These are phyloP conservation scores for Achaetomium macrosporum DNA, from an alignment of 2,329 filamentous ascomycete genomes.

Conservation along the genomic window DNA sequence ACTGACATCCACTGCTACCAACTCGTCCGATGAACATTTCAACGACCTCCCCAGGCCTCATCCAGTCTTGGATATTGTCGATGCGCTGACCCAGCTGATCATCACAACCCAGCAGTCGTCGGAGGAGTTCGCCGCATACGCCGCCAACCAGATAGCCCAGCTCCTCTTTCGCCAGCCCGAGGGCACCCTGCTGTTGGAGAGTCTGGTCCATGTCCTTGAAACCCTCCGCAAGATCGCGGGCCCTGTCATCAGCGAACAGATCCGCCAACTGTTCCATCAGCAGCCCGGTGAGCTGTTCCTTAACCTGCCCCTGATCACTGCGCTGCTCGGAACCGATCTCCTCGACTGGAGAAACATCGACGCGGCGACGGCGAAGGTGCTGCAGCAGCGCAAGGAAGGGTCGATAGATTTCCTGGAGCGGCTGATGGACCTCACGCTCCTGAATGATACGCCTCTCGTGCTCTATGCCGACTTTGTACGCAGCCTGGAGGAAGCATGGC, in stretches of 20 bases:
- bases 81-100: conserved; percentile 55
- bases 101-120: conserved; percentile 58
- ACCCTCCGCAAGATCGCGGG: conserved; percentile 55
- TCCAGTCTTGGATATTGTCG: conserved; percentile 55
- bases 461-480: conserved; percentile 80
- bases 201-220: conserved; percentile 56
- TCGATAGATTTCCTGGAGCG: conserved; percentile 76
- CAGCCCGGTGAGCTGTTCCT: conserved; percentile 52
- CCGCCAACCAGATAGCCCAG: conserved; percentile 54
- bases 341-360: conserved; percentile 62
- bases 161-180: conserved; percentile 51
- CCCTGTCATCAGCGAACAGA: conserved; percentile 47
- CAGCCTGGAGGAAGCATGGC: conserved; percentile 73
- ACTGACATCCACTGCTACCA: conserved; percentile 48
- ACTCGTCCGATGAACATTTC: conserved; percentile 55
- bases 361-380: conserved; percentile 63
- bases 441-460: conserved; percentile 70
- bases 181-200: conserved; percentile 53
- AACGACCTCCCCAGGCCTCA: conserved; percentile 53
- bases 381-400: conserved; percentile 63
- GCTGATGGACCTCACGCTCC: conserved; percentile 70
- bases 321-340: conserved; percentile 54
- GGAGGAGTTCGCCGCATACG: conserved; percentile 54
- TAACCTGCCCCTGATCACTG: conserved; percentile 51
- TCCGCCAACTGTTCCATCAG: conserved; percentile 51